Base-by-base conservation (phyloP, 495 filamentous ascomycete species). In the Lichenothelia convexa region DNA sequence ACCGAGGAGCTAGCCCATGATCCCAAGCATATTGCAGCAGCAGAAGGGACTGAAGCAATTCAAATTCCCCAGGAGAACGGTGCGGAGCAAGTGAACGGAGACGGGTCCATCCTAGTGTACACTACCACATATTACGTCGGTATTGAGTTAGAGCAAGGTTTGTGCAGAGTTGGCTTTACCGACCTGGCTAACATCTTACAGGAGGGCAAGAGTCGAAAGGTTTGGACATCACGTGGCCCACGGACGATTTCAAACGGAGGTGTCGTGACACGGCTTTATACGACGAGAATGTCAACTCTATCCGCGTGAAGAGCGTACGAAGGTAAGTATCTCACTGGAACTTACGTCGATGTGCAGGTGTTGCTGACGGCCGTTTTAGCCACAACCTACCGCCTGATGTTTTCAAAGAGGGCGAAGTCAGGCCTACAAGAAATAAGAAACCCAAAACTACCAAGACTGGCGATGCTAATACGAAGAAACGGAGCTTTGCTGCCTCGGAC, bases 81-180 rank as follows among this genome's bases (percentile, higher is more conserved):
- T 11, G 34, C 30, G 3, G 19, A 34, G 4, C 23, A 41, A 6
- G 21, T 30, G 2, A 38, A 43, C 2, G 40, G 43, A 39, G 60
- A 64, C 36, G 60, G 54, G 7, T 52, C 31, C 43, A 53, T 55
- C 19, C 75, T 61, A 38, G 70, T 91, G 13, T 87, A 79, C 48
- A 92, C 83, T 0, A 83, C 78, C 20, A 91, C 83, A 9, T 83
- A 80, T 43, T 93, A 92, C 49, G 75, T 93, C 46, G 85, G 85
- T 19, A 59, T 93, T 27, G 78, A 86, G 44, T 55, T 82, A 33
- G 53, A 61, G 21, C 65, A 72, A 58, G 72, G 75, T 78, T 57
- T 52, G 63, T 71, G 11, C 37, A 21, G 32, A 29, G 15, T 29
- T 11, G 1, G 9, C 24, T 19, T 18, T 24, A 13, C 1, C 31